Conservation (phyloP, 2,329 filamentous ascomycete genomes). For the Neofusicoccum ribis region DNA sequence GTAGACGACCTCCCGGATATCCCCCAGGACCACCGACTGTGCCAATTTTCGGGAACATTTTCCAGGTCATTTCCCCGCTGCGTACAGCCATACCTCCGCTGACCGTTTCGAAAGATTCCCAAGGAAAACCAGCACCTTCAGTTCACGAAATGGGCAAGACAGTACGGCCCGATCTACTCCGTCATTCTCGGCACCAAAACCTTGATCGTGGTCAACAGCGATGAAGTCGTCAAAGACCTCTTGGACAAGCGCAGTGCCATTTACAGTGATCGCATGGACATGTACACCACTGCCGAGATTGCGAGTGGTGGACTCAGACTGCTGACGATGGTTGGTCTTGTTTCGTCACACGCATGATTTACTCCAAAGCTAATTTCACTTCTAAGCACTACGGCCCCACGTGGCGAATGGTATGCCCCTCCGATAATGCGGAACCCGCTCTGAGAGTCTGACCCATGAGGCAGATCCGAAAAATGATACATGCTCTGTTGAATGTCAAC, state of each 20-base stretch:
- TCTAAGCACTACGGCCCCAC: conserved; percentile 23
- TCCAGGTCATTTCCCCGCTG: conserved; percentile 32
- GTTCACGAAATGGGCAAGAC: conserved; percentile 54
- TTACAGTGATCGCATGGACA: conserved; percentile 50
- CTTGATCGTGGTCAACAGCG: conserved; percentile 50
- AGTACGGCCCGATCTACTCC: conserved; percentile 55
- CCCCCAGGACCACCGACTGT: conserved; percentile 55
- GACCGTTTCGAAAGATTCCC: conserved; percentile 39
- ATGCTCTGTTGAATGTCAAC: conserved; percentile 25
- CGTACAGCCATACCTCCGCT: background rate
- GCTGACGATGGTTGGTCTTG: conserved; percentile 25
- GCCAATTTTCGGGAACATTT: conserved; percentile 55
- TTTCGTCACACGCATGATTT: background rate
- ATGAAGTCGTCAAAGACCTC: conserved; percentile 52
- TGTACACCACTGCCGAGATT: conserved; percentile 40
- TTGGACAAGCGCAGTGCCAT: conserved; percentile 52
- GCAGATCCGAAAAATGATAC: conserved; percentile 22
- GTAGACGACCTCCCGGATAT: conserved; percentile 34
- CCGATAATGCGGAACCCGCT: background rate
- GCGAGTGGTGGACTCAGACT: conserved; percentile 24
- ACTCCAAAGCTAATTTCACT: background rate
- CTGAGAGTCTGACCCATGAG: background rate
- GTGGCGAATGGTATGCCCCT: conserved; percentile 22
- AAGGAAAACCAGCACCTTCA: conserved; percentile 45
- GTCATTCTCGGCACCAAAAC: conserved; percentile 52